Evolutionary conservation across 2,329 filamentous ascomycete genomes (phyloP).

Genomic region (Dothistroma septosporum): DNA sequence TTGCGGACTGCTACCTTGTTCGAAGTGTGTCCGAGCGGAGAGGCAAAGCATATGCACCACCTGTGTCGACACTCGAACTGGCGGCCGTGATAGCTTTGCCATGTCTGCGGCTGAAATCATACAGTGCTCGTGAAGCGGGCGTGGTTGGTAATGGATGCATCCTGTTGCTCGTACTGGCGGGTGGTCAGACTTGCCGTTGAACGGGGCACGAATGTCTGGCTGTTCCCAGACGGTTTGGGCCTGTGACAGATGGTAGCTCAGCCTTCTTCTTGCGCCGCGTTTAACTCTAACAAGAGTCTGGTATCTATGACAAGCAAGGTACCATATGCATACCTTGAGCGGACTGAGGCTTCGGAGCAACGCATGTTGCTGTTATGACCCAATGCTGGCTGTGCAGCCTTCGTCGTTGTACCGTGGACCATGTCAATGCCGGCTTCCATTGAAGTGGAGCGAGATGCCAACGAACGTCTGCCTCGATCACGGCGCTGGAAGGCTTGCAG

Average conservation of each 20-base stretch:
- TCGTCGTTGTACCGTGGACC: background rate
- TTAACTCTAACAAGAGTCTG: no score
- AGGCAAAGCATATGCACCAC: no score
- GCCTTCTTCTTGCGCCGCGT: background rate
- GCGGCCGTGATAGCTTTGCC: background rate
- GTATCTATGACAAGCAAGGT: no score
- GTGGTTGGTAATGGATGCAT: background rate
- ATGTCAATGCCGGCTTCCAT: background rate
- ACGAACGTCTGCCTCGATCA: background rate
- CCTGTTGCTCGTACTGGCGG: background rate
- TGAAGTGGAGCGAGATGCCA: background rate
- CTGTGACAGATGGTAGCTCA: background rate
- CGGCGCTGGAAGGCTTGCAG: background rate
- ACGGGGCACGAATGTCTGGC: background rate
- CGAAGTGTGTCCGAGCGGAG: background rate
- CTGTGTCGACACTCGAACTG: background rate
- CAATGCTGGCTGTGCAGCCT: no score
- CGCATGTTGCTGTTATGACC: no score
- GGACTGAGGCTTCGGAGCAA: no score
- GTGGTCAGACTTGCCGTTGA: background rate
- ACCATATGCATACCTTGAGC: no score
- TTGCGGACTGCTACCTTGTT: background rate
- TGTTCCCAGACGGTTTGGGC: background rate
- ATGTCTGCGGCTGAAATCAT: background rate
- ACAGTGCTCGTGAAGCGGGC: no score